A percentile compares a stretch with the other conserved stretches of the same genome.
These are phyloP conservation scores for Pilasporangium apinafurcum DNA, from an alignment of 352 stramenopile genomes.

Conservation along the genomic window DNA sequence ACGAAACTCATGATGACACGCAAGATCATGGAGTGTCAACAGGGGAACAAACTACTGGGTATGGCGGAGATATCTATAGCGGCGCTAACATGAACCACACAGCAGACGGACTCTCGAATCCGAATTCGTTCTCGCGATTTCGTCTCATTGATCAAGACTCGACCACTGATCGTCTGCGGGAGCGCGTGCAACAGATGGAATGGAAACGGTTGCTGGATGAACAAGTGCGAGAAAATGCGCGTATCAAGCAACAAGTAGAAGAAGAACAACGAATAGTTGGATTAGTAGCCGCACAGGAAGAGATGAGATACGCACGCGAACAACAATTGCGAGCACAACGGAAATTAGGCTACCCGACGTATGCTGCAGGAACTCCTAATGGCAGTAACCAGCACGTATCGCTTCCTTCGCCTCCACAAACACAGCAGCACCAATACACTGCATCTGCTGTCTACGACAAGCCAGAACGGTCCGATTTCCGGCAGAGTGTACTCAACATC, in stretches of 20 bases:
- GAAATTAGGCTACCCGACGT: constrained; percentile 14
- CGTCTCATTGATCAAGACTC: constrained; percentile 47
- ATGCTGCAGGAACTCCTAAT: no score
- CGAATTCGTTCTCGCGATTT: constrained; percentile 36
- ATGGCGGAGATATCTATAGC: neutral
- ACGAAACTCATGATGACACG: neutral
- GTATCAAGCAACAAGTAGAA: constrained; percentile 38
- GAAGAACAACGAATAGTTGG: constrained; percentile 27
- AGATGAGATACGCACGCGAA: constrained; percentile 42
- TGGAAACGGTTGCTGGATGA: constrained; percentile 65
- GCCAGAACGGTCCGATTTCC: neutral
- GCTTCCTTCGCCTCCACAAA: no score
- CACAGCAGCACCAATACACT: constrained; percentile 9
- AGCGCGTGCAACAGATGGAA: constrained; percentile 64
- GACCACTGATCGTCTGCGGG: constrained; percentile 42
- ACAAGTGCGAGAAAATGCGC: constrained; percentile 63
- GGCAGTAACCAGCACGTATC: no score
- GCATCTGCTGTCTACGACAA: constrained; percentile 7
- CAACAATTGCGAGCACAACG: constrained; percentile 59
- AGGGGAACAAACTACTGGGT: constrained; percentile 2
- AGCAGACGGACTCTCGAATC: no score
- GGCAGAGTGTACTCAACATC: neutral
- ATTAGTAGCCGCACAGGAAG: constrained; percentile 31
- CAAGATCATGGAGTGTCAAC: constrained; percentile 1
- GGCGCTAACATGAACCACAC: constrained; percentile 12